Evolutionary conservation across 1,284 basidiomycete genomes (phyloP), one percentile per base, ranked within the genome.

Genomic region (Termitomyces sp.): DNA sequence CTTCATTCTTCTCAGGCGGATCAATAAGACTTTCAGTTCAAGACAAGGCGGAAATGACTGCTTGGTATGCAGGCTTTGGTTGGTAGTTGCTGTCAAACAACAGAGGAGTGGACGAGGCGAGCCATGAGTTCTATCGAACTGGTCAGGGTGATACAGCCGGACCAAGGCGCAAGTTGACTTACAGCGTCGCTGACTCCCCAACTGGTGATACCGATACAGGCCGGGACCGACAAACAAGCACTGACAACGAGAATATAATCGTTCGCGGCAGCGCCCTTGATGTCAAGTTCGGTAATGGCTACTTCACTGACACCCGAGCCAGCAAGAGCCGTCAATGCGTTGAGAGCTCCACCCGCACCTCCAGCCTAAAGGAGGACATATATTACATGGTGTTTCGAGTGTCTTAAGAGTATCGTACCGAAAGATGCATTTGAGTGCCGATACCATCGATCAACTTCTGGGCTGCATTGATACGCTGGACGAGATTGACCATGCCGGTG

Each of bases 51-150:
- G 54, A 28, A 43, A 78, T 72, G 58, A 78, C 66, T 10, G 75
- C 73, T 44, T 56, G 74, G 66, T 76, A 78, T 21, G 77, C 77
- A 38, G 76, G 61, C 69, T 79, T 78, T 44, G 73, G 73, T 55
- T 73, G 66, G 66, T 73, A 77, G 67, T 73, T 77, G 52, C 55
- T 66, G 61, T 79, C 73, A 62, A 71, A 79, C 40, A 79, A 66
- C 39, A 77, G 69, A n/a, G 77, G 75, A 49, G 65, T 72, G 41
- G 58, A 61, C 54, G 67, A 68, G 9, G 75, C 64, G 53, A 72
- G 68, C 76, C 76, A 78, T 7, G 76, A 79, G 64, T 77, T 73
- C 72, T 75, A 51, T 3, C 44, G 24, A 19, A 53, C 5, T 5
- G 38, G 28, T 34, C 5, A 31, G 36, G 6, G 24, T 12, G 34